Evolutionary conservation across 2,329 filamentous ascomycete genomes (phyloP), one percentile per base, ranked within the genome.

Genomic region (Xylariales sp.): DNA sequence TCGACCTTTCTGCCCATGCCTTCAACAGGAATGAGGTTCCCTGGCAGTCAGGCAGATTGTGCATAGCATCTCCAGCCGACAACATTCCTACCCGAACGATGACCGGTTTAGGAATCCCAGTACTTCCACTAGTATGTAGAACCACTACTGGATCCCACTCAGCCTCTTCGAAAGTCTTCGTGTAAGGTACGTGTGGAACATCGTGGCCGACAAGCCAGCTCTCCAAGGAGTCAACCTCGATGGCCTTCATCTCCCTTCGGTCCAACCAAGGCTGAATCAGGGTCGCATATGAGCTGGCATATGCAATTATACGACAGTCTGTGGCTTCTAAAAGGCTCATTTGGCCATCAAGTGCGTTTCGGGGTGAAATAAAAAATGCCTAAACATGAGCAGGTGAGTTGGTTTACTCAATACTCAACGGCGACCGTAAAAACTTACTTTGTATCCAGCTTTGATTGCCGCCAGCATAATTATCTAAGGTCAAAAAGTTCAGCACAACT

Each of bases 61-160:
- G 55, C 19, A 51, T 53, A 2, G 37, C 44, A 38, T 72, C 66
- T 4, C 37, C 43, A 14, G 61, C 47, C 2, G 61, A 54, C 12
- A 65, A 10, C 51, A 64, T 56, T 12, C 67, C 67, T 21, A 63
- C 59, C 5, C 50, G 48, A 14, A 54, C 47, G 7, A 64, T 41
- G 11, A 70, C 53, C 5, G 66, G 63, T 45, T 66, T 69, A 0
- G 65, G 66, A 3, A 63, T 49, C 0, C 66, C 66, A 0, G 66
- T 67, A 32, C 58, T 66, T 4, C 66, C 66, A 38, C 63, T 67
- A 2, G 65, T 69, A 48, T 69, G 66, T 20, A 68, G 42, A 5
- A 67, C 51, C 6, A 59, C 27, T 6, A 61, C 33, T 0, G 65
- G 62, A 19, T 67, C 57, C 48, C 55, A 60, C 39, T 57, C 44